These are phyloP conservation scores for Amanita polypyramis DNA, from an alignment of 768 basidiomycete species.

Conservation along the genomic window DNA sequence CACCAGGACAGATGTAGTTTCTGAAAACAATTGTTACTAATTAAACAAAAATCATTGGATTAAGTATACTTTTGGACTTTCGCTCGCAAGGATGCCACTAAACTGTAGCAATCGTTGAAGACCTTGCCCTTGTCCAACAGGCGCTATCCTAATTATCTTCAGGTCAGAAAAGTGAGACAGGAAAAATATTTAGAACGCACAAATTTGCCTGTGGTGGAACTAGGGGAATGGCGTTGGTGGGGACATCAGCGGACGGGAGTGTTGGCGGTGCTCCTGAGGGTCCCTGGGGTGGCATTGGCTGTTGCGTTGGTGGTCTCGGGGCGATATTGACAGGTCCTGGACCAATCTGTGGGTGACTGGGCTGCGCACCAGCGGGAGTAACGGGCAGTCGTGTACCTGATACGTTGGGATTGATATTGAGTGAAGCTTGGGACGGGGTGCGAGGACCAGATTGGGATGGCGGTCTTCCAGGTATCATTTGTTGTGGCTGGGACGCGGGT, in stretches of 20 bases:
- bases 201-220: constrained; percentile 7
- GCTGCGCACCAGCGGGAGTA: constrained; percentile 7
- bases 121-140: constrained; percentile 51
- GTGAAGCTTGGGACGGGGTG: constrained; percentile 4
- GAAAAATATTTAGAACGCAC: not conserved
- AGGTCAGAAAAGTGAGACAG: not conserved
- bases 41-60: constrained; percentile 5
- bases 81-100: constrained; percentile 51
- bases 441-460: constrained; percentile 34
- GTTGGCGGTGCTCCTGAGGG: constrained; percentile 2
- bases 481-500: constrained; percentile 49
- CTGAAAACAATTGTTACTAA: constrained; percentile 17
- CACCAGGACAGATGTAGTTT: constrained; percentile 62
- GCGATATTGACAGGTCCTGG: constrained; percentile 8
- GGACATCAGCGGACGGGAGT: constrained; percentile 20
- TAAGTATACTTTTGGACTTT: constrained; percentile 34
- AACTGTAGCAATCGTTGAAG: constrained; percentile 58
- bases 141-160: constrained; percentile 10
- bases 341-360: constrained; percentile 1
- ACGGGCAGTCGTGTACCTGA: constrained; percentile 8
- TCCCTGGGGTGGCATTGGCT: constrained; percentile 10
- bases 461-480: constrained; percentile 34
- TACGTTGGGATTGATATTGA: not conserved
- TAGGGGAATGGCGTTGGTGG: constrained; percentile 6
- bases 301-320: constrained; percentile 8